These are phyloP conservation scores for Trichoderma harzianum DNA, from an alignment of 2,329 filamentous ascomycete genomes.

Conservation along the genomic window DNA sequence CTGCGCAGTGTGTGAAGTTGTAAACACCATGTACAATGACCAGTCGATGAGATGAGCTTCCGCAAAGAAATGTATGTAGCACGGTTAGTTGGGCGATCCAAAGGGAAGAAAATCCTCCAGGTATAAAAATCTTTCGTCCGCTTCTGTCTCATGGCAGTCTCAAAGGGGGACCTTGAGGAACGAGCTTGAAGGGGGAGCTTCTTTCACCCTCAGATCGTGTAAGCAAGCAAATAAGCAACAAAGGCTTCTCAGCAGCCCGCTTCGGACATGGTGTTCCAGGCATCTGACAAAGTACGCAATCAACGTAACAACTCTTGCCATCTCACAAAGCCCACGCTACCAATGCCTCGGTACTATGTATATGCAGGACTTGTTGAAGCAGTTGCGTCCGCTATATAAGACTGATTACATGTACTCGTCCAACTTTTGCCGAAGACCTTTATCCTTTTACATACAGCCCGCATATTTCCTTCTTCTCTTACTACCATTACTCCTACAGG, in stretches of 20 bases:
- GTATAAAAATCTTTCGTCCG: background rate
- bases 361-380: background rate
- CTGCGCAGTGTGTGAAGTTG: background rate
- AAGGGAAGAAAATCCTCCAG: background rate
- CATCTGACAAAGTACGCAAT: background rate
- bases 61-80: background rate
- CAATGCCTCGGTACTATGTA: background rate
- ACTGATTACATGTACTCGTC: background rate
- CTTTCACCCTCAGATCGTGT: background rate
- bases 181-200: background rate
- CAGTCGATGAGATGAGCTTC: background rate
- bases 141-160: background rate
- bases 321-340: background rate
- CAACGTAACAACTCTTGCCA: background rate
- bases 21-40: background rate
- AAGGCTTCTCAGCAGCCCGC: background rate
- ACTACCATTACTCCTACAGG: background rate
- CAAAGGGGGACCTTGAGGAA: background rate
- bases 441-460: background rate
- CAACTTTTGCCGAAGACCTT: background rate
- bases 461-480: background rate
- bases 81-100: background rate
- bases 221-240: background rate
- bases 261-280: background rate
- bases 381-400: background rate